A percentile compares a stretch with the other conserved stretches of the same genome.
Conservation (phyloP, 202 grass and related monocot species). For the Dendrocalamus latiflorus region DNA sequence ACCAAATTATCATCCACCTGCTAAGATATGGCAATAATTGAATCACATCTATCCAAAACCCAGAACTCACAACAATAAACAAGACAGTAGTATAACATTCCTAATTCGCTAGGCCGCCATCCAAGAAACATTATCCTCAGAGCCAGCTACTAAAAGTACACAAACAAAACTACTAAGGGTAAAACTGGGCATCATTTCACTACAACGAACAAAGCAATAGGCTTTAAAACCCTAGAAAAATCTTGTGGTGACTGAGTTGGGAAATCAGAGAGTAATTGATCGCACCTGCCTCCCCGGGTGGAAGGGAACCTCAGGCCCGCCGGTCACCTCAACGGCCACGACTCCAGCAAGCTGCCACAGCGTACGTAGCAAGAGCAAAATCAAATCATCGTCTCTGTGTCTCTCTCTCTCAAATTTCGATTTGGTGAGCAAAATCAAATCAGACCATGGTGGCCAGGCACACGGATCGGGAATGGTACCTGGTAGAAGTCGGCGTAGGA, state of each 20-base stretch:
- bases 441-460: too few species aligned
- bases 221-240: conserved; percentile 12
- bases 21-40: too few species aligned
- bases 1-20: too few species aligned
- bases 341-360: conserved; percentile 86
- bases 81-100: neutral
- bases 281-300: conserved; percentile 82
- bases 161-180: too few species aligned
- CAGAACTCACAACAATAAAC: neutral
- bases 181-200: neutral
- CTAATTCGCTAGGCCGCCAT: too few species aligned
- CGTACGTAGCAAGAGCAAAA: neutral
- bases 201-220: neutral
- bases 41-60: neutral
- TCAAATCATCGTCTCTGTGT: neutral
- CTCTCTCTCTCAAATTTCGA: too few species aligned
- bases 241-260: too few species aligned
- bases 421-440: too few species aligned
- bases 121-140: too few species aligned
- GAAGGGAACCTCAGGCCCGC: conserved; percentile 82
- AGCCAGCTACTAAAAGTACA: too few species aligned
- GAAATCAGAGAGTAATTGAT: neutral
- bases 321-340: conserved; percentile 83
- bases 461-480: conserved; percentile 28
- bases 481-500: conserved; percentile 95